Percentiles rank a stretch among this genome's conserved stretches.
Conservation (phyloP, 352 stramenopile species). For the Elongisporangium undulatum region DNA sequence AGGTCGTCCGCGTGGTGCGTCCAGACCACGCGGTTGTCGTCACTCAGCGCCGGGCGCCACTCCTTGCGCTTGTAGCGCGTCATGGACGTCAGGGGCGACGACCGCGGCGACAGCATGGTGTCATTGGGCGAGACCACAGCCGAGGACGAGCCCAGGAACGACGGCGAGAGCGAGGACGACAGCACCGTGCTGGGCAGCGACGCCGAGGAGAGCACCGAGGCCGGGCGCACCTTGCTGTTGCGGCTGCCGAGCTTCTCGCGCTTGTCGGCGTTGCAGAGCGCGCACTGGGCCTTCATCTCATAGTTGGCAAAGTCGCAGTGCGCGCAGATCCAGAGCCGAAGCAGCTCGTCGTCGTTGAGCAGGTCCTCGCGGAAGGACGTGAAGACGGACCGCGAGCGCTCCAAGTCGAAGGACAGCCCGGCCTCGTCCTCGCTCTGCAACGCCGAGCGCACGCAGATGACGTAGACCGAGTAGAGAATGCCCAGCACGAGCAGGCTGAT, state of each 20-base stretch:
- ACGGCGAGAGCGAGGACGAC: conserved; percentile 22
- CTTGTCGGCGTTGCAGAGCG: conserved; percentile 41
- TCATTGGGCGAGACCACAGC: conserved; percentile 10
- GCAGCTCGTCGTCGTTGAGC: conserved; percentile 42
- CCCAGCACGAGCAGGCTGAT: background rate
- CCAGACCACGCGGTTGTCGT: conserved; percentile 31
- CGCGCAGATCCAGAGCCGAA: conserved; percentile 45
- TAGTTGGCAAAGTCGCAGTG: conserved; percentile 63
- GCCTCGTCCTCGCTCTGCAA: background rate
- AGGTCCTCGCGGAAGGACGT: conserved; percentile 42
- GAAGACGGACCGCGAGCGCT: background rate
- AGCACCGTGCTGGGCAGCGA: conserved; percentile 23
- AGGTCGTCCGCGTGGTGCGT: conserved; percentile 8
- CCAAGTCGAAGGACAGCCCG: background rate
- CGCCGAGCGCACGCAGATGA: background rate
- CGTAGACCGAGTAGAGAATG: background rate
- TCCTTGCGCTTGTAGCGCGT: conserved; percentile 26
- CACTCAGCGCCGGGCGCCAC: conserved; percentile 23
- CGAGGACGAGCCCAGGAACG: conserved; percentile 7
- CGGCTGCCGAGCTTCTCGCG: conserved; percentile 16
- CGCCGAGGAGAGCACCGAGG: conserved; percentile 19
- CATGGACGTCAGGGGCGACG: conserved; percentile 1
- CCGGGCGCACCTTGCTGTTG: conserved; percentile 19
- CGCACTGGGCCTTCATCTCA: conserved; percentile 43
- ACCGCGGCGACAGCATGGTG: conserved; percentile 1